Conservation (phyloP, 805 yeast species). For the Saturnispora sanitii region DNA sequence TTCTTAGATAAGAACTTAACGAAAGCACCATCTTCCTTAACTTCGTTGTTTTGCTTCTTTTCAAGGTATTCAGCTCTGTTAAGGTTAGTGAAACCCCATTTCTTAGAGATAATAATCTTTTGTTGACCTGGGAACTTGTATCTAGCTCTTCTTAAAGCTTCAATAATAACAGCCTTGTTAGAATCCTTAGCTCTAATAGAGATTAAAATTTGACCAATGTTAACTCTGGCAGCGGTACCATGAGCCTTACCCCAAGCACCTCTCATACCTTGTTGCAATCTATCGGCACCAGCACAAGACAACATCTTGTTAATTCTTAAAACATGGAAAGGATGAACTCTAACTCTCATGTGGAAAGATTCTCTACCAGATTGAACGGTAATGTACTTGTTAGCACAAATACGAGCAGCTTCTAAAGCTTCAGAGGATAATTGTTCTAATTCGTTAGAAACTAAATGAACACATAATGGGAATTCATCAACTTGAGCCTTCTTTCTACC, state of each 20-base stretch:
- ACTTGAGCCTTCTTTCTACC: slow-evolving; percentile 99
- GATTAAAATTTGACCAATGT: slow-evolving; percentile 96
- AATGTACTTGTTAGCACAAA: slow-evolving; percentile 99
- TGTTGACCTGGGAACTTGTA: slow-evolving; percentile 99
- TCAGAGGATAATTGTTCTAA: slow-evolving; percentile 98
- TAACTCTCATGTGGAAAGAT: slow-evolving; percentile 98
- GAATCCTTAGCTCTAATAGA: slow-evolving; percentile 97
- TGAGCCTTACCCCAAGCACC: slow-evolving; percentile 99
- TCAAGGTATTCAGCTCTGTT: slow-evolving; percentile 94
- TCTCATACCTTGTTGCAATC: slow-evolving; percentile 99
- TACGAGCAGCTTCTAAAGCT: slow-evolving; percentile 99
- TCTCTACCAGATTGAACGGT: slow-evolving; percentile 98
- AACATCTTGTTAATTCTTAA: slow-evolving; percentile 99
- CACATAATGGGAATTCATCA: slow-evolving; percentile 99
- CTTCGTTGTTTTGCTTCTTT: slow-evolving; percentile 95
- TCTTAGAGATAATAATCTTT: slow-evolving; percentile 97
- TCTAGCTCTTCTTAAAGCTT: slow-evolving; percentile 99
- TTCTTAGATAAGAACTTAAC: slow-evolving; percentile 96
- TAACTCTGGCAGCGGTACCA: slow-evolving; percentile 99
- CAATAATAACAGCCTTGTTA: slow-evolving; percentile 95
- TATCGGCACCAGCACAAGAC: slow-evolving; percentile 99
- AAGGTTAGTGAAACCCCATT: slow-evolving; percentile 99
- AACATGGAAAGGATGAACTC: slow-evolving; percentile 99
- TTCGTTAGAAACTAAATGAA: slow-evolving; percentile 98
- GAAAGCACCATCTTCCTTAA: slow-evolving; percentile 99